Evolutionary conservation across 192 early-diverging fungal genomes (phyloP), one percentile per base, ranked within the genome.

Genomic region (Coemansia sp.): DNA sequence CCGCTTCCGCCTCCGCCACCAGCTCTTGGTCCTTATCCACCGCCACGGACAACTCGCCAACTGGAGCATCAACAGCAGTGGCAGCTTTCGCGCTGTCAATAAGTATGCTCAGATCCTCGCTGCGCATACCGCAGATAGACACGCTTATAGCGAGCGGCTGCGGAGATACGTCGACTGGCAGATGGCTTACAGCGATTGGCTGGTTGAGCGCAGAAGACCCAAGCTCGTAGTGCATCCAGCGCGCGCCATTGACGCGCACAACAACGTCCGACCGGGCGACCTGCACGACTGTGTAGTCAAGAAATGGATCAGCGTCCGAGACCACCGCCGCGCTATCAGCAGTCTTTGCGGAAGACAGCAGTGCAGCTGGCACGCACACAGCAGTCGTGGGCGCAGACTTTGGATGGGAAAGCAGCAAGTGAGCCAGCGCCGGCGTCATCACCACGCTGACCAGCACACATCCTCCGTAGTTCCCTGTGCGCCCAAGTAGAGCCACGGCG

Each of bases 401-500:
- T 7, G 69, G 70, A 20, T 73, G 73, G 1, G 70, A 58, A 47
- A 82, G 42, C 40, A 82, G 61, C 29, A 70, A 40, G 31, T 76
- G 70, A 2, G 73, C 79, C 39, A 82, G 62, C 4, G 38, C 58
- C n/a, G 79, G 79, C 40, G 79, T 82, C 70, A 82, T 41, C 12
- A 61, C 60, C 2, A 73, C 64, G 24, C 43, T 64, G 20, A 76
- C 59, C 4, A 27, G 12, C 11, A 71, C 73, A 5, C 45, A 39
- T 4, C 62, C 73, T 9, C 59, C 62, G 36, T 20, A 12, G 2
- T 63, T 27, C 0, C 19, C 24, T 2, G 27, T 31, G 14, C 51
- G 51, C 32, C 32, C 32, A 35, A 5, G 2, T 3, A 74, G 41
- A 17, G 47, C 49, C 38, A 69, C 70, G 24, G 56, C 66, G 19